These are phyloP conservation scores for Dryas integrifolia DNA, from an alignment of 331 rosid genomes.

Conservation along the genomic window DNA sequence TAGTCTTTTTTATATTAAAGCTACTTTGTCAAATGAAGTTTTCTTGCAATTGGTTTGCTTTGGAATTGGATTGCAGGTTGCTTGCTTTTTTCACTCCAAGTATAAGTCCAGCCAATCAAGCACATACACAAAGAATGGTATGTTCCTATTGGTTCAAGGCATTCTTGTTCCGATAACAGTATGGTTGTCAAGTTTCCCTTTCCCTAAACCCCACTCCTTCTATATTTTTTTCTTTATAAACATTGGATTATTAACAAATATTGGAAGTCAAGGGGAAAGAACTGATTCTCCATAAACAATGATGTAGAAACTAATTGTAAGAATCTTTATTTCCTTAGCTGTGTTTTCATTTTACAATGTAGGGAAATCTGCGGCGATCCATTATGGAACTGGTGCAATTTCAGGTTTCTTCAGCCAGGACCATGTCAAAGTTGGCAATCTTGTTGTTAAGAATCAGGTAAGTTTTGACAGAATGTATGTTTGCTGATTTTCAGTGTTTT, in stretches of 20 bases:
- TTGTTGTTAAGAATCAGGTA: conserved; percentile 58
- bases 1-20: not conserved
- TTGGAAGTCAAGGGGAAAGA: not conserved
- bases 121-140: conserved; percentile 54
- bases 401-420: conserved; percentile 76
- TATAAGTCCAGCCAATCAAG: conserved; percentile 58
- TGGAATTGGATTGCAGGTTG: conserved; percentile 41
- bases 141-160: not conserved
- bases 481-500: not conserved
- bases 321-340: not conserved
- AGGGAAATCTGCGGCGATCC: conserved; percentile 68
- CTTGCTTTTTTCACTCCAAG: conserved; percentile 63
- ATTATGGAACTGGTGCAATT: conserved; percentile 71
- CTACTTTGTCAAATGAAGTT: not conserved
- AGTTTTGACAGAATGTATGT: conserved; percentile 4
- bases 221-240: not conserved
- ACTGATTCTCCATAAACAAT: not conserved
- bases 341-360: conserved; percentile 22
- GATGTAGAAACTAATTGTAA: not conserved
- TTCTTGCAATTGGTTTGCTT: conserved; percentile 21
- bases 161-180: not conserved
- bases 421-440: conserved; percentile 56
- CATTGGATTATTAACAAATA: not conserved
- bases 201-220: not conserved
- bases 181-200: not conserved